These are phyloP conservation scores for Nematodospora anomalae DNA, from an alignment of 1,139 yeast species.

Conservation along the genomic window DNA sequence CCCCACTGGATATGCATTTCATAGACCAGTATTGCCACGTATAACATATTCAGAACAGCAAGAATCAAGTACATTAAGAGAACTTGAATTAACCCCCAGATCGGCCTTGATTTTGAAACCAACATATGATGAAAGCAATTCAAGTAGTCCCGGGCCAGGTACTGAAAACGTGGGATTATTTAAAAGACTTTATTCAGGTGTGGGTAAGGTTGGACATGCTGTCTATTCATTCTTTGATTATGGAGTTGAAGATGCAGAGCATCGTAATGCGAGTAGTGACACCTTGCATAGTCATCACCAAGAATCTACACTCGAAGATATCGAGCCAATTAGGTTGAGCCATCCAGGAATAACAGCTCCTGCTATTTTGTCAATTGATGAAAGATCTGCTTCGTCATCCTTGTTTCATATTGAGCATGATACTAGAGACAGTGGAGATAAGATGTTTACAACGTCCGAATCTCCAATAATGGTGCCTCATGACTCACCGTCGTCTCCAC, in stretches of 20 bases:
- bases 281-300: constrained; percentile 1
- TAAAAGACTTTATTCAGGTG: constrained; percentile 16
- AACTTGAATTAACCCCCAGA: constrained; percentile 59
- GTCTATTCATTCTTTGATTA: constrained; percentile 45
- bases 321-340: constrained; percentile 4
- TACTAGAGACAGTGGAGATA: constrained; percentile 1
- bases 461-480: constrained; percentile 3
- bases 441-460: constrained; percentile 1
- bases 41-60: constrained; percentile 47
- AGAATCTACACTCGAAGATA: constrained; percentile 8
- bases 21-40: constrained; percentile 39
- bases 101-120: constrained; percentile 69
- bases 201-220: constrained; percentile 28
- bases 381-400: constrained; percentile 18
- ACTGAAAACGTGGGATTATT: constrained; percentile 18
- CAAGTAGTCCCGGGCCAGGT: constrained; percentile 17
- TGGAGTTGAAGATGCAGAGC: constrained; percentile 26
- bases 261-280: neutral
- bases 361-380: constrained; percentile 21
- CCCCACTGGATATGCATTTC: constrained; percentile 40
- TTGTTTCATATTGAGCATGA: constrained; percentile 19
- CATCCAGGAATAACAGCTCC: constrained; percentile 16
- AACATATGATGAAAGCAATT: constrained; percentile 29
- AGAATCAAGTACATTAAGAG: constrained; percentile 48
- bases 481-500: constrained; percentile 4